Evolutionary conservation across 2,329 filamentous ascomycete genomes (phyloP).

Genomic region (Cladosporium sp.): DNA sequence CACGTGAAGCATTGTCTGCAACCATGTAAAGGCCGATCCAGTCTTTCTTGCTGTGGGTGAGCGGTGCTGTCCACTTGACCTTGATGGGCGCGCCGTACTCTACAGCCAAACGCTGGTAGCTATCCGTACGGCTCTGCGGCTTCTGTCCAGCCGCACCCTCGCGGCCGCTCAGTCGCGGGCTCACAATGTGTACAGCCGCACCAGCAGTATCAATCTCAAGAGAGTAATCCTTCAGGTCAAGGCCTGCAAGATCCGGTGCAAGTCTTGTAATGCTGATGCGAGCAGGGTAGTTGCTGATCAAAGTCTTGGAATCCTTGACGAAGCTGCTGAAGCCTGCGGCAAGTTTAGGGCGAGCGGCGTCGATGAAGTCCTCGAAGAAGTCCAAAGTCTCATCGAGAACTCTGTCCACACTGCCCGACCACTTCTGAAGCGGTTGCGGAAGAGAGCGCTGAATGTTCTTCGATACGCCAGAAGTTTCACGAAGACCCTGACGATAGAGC

Average conservation of each 20-base stretch:
- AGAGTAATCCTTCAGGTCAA: constrained; percentile 75
- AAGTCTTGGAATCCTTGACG: constrained; percentile 77
- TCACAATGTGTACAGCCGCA: constrained; percentile 16
- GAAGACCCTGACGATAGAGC: constrained; percentile 80
- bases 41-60: constrained; percentile 82
- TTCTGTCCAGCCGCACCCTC: constrained; percentile 68
- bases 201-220: constrained; percentile 67
- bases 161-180: constrained; percentile 46
- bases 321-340: constrained; percentile 82
- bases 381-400: constrained; percentile 82
- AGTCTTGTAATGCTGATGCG: constrained; percentile 78
- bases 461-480: constrained; percentile 83
- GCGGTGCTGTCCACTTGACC: constrained; percentile 84
- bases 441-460: constrained; percentile 86
- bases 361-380: constrained; percentile 86
- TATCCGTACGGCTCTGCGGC: constrained; percentile 55
- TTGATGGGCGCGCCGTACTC: constrained; percentile 88
- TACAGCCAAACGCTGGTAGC: constrained; percentile 71
- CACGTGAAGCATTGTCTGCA: constrained; percentile 82
- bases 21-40: constrained; percentile 98
- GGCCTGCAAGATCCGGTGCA: constrained; percentile 73
- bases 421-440: constrained; percentile 75
- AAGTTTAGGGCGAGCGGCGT: constrained; percentile 78
- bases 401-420: constrained; percentile 81
- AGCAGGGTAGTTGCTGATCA: constrained; percentile 87